Conservation (phyloP, 1,284 basidiomycete genomes). For the Xanthoconium separans region DNA sequence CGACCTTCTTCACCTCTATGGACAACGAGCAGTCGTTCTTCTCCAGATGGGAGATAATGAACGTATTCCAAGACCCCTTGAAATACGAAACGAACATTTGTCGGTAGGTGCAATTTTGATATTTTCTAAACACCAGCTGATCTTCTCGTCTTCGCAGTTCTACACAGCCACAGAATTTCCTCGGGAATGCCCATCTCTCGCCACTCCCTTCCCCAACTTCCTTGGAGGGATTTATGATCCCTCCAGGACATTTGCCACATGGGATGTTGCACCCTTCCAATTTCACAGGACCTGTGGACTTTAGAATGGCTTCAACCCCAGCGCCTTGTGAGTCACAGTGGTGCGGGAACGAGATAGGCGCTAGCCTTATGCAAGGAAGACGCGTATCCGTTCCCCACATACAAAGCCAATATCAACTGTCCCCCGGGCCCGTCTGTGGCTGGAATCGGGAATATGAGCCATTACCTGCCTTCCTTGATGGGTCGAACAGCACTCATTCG, state of each 20-base stretch:
- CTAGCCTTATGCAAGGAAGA: not conserved
- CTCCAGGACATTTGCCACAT: not conserved
- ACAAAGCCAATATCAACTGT: not conserved
- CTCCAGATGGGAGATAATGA: not conserved
- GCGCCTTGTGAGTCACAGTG: not conserved
- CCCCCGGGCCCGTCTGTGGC: not conserved
- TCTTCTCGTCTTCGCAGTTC: not conserved
- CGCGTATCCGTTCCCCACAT: not conserved
- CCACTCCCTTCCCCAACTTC: not conserved
- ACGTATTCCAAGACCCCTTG: not conserved
- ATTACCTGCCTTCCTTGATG: not conserved
- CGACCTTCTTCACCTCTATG: not conserved
- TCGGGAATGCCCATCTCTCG: not conserved
- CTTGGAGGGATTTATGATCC: not conserved
- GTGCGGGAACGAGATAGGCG: not conserved
- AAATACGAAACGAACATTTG: not conserved
- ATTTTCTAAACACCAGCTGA: slow-evolving; percentile 1
- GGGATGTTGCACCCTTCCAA: not conserved
- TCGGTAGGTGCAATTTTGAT: slow-evolving; percentile 5
- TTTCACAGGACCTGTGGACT: not conserved
- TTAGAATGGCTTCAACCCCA: not conserved
- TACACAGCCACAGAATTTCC: not conserved
- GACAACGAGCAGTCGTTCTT: not conserved
- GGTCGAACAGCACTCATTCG: not conserved
- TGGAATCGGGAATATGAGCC: not conserved